Conservation (phyloP, 768 basidiomycete genomes). For the Hygrophorus russula region DNA sequence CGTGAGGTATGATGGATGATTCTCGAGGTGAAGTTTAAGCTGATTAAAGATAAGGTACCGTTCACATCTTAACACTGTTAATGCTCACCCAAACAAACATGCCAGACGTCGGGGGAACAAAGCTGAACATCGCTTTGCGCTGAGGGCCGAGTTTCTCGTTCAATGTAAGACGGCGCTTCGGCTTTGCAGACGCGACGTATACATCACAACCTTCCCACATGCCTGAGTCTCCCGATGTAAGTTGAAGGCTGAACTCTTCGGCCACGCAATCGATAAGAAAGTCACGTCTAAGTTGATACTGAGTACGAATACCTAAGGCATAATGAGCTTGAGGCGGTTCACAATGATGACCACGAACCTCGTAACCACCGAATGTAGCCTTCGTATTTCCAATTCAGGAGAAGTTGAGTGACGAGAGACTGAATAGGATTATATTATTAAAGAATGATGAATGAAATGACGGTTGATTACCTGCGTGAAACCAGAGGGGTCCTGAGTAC, state of each 20-base stretch:
- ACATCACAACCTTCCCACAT: conserved; percentile 27
- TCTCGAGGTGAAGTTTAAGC: conserved; percentile 53
- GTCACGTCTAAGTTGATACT: conserved; percentile 52
- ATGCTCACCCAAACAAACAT: conserved; percentile 68
- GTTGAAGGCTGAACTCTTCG: conserved; percentile 49
- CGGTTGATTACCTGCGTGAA: conserved; percentile 44
- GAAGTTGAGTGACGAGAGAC: conserved; percentile 48
- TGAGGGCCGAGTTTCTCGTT: conserved; percentile 27
- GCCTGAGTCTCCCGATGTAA: conserved; percentile 17
- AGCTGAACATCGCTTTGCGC: conserved; percentile 38
- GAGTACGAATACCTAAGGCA: conserved; percentile 33
- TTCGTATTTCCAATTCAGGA: conserved; percentile 55
- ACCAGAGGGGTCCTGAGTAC: conserved; percentile 61
- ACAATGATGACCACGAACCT: conserved; percentile 24
- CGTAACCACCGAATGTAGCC: conserved; percentile 75
- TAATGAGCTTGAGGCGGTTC: not conserved
- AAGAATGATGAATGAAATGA: not conserved
- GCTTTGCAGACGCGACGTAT: conserved; percentile 34
- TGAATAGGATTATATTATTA: conserved; percentile 9
- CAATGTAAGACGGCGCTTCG: conserved; percentile 8
- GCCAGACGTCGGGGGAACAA: conserved; percentile 69
- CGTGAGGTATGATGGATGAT: conserved; percentile 33
- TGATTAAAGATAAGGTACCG: conserved; percentile 14
- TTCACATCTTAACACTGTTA: no score
- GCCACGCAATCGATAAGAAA: conserved; percentile 52